Base-by-base conservation (phyloP, 495 filamentous ascomycete genomes). In the Podospora australis region DNA sequence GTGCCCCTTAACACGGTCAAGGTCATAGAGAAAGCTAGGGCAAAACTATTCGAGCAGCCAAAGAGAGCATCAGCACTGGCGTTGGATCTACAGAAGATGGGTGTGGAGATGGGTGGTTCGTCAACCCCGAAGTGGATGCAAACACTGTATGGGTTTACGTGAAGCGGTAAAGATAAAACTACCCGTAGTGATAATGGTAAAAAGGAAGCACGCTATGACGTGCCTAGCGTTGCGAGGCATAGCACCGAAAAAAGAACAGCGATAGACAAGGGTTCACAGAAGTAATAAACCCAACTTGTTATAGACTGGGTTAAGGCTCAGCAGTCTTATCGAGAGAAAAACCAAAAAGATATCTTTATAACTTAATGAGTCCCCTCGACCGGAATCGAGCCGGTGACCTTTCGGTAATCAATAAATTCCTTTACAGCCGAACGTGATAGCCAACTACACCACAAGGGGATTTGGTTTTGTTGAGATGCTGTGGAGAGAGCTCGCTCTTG, bases 1-100 rank as follows among this genome's bases (percentile, higher is more conserved):
- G 69, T 87, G 29, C 86, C 81, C 41, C 57, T 60, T 11, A 61
- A 72, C 4, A 69, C 75, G 22, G 70, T 70, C 42, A 55, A 62
- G 29, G 70, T 69, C 34, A 62, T 83, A 14, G 62, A 59, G 20
- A 55, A 53, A 46, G 71, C 69, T 11, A 61, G 69, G 36, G 46
- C 52, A 11, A 47, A 40, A 16, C 26, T 73, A 16, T 10, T 75
- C n/a, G 36, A 53, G 26, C 47, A n/a, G 9, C 36, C 24, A 39
- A 55, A 25, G 4, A 50, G 47, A 45, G 44, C 34, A n/a, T n/a
- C 34, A 44, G 34, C 34, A n/a, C n/a, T n/a, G n/a, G n/a, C n/a
- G n/a, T n/a, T n/a, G n/a, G n/a, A n/a, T n/a, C n/a, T n/a, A n/a
- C n/a, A n/a, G n/a, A n/a, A n/a, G n/a, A n/a, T 49, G 30, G 41